Percentiles rank a stretch among this genome's conserved stretches.
These are phyloP conservation scores for Yamadazyma dendronema DNA, from an alignment of 1,139 yeast genomes.

Conservation along the genomic window DNA sequence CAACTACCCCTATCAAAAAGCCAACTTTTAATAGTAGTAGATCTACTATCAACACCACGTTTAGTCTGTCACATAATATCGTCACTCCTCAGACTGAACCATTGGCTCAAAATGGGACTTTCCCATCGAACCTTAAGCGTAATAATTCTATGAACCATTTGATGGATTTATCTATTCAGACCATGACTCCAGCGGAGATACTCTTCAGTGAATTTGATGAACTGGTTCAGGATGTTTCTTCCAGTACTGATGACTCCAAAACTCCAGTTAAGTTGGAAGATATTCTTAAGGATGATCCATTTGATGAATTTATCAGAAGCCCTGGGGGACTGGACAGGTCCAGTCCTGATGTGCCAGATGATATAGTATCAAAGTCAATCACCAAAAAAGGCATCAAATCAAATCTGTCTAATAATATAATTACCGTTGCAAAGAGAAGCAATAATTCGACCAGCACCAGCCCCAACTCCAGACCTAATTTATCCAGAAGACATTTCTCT, in stretches of 20 bases:
- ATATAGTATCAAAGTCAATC: neutral
- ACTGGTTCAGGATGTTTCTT: neutral
- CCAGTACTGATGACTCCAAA: slow-evolving; percentile 1
- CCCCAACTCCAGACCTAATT: neutral
- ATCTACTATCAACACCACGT: neutral
- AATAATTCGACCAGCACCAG: slow-evolving; percentile 3
- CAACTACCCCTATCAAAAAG: slow-evolving; percentile 3
- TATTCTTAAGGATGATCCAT: slow-evolving; percentile 16
- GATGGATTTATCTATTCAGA: too few relatives aligned
- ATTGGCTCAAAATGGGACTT: slow-evolving; percentile 1
- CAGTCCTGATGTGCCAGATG: too few relatives aligned
- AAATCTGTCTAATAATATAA: neutral
- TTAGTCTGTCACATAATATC: slow-evolving; percentile 1
- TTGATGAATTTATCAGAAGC: slow-evolving; percentile 8
- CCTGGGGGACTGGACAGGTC: too few relatives aligned
- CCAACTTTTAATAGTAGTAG: slow-evolving; percentile 6
- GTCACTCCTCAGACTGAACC: slow-evolving; percentile 13
- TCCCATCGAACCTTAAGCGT: neutral
- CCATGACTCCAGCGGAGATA: slow-evolving; percentile 17
- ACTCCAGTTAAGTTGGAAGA: slow-evolving; percentile 12
- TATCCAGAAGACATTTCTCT: slow-evolving; percentile 15
- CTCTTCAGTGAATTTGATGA: slow-evolving; percentile 8
- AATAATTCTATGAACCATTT: slow-evolving; percentile 2
- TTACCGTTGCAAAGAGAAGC: neutral
- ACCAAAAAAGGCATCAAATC: neutral